Base-by-base conservation (phyloP, 345 rosid species). In the Kandelia obovata region DNA sequence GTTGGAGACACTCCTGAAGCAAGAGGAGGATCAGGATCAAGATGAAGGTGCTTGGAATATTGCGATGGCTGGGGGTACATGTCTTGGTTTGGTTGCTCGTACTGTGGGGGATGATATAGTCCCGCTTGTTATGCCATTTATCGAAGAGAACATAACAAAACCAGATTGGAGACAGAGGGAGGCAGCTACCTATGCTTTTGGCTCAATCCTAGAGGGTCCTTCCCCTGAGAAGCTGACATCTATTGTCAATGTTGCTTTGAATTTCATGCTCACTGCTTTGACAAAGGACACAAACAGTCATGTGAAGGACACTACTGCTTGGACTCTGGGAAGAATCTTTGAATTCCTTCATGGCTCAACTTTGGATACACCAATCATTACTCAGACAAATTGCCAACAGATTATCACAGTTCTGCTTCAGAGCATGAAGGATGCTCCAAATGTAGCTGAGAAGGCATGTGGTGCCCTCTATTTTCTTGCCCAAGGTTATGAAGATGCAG, bases 41-140 rank as follows among this genome's bases (percentile, higher is more conserved):
- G 91, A 87, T 72, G 91, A 87, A 75, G 88, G 87, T 28, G 91
- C 91, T 19, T 87, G 91, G 91, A 84, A 87, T 72, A 84, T 86
- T 53, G 87, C 91, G 21, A 86, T 85, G 88, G 88, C 88, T 56
- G 88, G 88, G 70, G 88, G 88, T 25, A 85, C 88, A 5, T 85
- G 88, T 79, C 80, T 87, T 10, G 91, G 91, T 56, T 78, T 87
- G 84, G 91, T 87, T 67, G 91, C 88, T 61, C 72, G 84, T 66
- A 79, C 88, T n/a, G 87, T 87, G 16, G 88, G 91, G 65, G 88
- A 87, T 64, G 88, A 87, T 71, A 72, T 87, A 56, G 88, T 84
- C 6, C 88, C 87, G 15, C 91, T 84, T 76, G 87, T 87, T 68
- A 75, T 87, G 87, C 89, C 91, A 5, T 87, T 87, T 62, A 79